Evolutionary conservation across 108 stramenopile genomes (phyloP), one percentile per base, ranked within the genome.

Genomic region (Seminavis robusta): DNA sequence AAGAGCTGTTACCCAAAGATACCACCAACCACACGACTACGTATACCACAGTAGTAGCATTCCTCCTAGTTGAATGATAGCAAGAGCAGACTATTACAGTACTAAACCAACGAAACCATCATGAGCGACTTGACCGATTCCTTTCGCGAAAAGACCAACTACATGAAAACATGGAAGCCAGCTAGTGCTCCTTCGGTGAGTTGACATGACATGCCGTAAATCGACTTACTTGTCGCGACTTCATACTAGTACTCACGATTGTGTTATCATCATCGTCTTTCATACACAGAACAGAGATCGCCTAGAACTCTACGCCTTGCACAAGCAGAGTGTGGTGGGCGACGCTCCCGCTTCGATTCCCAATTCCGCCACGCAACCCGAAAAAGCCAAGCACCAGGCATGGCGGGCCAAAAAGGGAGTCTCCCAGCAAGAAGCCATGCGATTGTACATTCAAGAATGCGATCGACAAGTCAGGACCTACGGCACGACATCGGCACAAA

Each of bases 301-400:
- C 19, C 65, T 93, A 56, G 92, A 93, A 67, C 70, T 93, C 0
- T 93, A 90, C 59, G 92, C 92, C n/a, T 78, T 89, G 34, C 92
- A 93, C 84, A 93, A 93, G 52, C 87, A 88, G 59, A 76, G 86
- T 1, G 81, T 86, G 3, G 67, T 64, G 28, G 85, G 86, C 13
- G 92, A 93, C 59, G 87, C 87, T 20, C 87, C 87, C 26, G 47
- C 60, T 23, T 47, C 37, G 40, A 21, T 19, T 10, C 38, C 41
- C 21, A 33, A 16, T 36, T 9, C 50, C 1, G 63, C 60, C 19
- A 59, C 54, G n/a, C 76, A 80, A 24, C 63, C 87, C 16, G 91
- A 92, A 60, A 82, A 79, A 42, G 87, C 91, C 44, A 88, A 89
- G 64, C 74, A 83, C 31, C 47, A 81, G 23, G 85, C 91, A 0